A percentile compares a stretch with the other conserved stretches of the same genome.
Conservation (phyloP, 2,329 filamentous ascomycete species). For the Penicillium sp. region DNA sequence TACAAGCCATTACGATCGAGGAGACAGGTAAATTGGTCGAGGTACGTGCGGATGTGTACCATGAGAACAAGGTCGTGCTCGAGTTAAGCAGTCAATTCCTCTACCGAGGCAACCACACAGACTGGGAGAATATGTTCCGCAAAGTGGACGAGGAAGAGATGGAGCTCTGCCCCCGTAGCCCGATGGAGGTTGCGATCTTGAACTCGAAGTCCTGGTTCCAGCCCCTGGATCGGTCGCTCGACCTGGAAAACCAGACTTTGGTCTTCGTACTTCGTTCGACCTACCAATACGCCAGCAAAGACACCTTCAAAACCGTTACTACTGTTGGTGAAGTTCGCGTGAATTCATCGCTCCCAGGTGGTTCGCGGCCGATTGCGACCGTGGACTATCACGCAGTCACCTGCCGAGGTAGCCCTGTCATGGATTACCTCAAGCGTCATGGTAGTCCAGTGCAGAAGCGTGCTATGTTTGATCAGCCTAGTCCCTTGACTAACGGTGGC, state of each 20-base stretch:
- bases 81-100: background rate
- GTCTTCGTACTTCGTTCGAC: background rate
- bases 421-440: background rate
- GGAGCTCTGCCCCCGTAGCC: background rate
- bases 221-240: background rate
- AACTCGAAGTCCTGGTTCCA: conserved; percentile 1
- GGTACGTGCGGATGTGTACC: background rate
- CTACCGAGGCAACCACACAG: background rate
- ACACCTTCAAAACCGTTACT: conserved; percentile 1
- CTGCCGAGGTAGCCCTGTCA: background rate
- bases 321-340: conserved; percentile 2
- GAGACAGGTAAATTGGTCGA: conserved; percentile 1
- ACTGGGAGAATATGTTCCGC: background rate
- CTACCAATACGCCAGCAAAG: conserved; percentile 2
- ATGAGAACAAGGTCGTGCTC: background rate
- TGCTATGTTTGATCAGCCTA: background rate
- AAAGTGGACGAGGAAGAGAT: background rate
- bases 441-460: background rate
- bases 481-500: background rate
- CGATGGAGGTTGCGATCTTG: background rate
- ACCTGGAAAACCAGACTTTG: background rate
- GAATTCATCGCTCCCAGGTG: conserved; percentile 1
- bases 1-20: background rate
- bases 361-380: background rate
- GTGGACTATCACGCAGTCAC: background rate